A percentile compares a stretch with the other conserved stretches of the same genome.
These are phyloP conservation scores for Pseudocercospora crystallina DNA, from an alignment of 2,329 filamentous ascomycete genomes.

Conservation along the genomic window DNA sequence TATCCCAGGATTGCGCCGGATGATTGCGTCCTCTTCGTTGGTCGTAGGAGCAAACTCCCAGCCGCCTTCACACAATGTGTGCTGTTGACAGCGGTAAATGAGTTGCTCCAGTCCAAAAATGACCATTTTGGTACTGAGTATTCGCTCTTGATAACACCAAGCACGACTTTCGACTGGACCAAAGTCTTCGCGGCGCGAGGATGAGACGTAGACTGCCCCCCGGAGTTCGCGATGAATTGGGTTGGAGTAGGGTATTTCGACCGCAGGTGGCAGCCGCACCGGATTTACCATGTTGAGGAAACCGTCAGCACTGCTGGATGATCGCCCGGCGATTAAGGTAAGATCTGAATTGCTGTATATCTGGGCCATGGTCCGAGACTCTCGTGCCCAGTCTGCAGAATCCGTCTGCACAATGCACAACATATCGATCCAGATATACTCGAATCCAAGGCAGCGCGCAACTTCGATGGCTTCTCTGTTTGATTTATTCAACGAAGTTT, in stretches of 20 bases:
- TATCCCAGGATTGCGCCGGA: not conserved
- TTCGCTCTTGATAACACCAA: slow-evolving; percentile 1
- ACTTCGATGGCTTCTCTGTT: not conserved
- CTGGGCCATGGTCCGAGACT: not conserved
- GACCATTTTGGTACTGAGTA: not conserved
- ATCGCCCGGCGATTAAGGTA: not conserved
- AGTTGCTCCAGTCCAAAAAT: not conserved
- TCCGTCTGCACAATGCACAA: slow-evolving; percentile 4
- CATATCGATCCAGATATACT: slow-evolving; percentile 1
- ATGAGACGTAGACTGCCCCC: not conserved
- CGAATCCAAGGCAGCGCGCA: not conserved
- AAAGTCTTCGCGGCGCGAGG: not conserved
- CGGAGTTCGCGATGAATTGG: not conserved
- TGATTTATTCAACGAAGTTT: not conserved
- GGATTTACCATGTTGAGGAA: not conserved
- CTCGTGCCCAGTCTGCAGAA: not conserved
- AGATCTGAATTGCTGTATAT: not conserved
- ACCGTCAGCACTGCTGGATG: not conserved
- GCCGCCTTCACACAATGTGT: not conserved
- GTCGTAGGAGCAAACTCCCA: not conserved
- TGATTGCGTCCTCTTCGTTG: not conserved
- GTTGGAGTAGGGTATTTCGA: not conserved
- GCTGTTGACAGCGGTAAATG: not conserved
- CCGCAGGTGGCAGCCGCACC: not conserved
- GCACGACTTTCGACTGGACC: not conserved